Conservation (phyloP, 2,329 filamentous ascomycete genomes). For the Lecanicillium sp. region DNA sequence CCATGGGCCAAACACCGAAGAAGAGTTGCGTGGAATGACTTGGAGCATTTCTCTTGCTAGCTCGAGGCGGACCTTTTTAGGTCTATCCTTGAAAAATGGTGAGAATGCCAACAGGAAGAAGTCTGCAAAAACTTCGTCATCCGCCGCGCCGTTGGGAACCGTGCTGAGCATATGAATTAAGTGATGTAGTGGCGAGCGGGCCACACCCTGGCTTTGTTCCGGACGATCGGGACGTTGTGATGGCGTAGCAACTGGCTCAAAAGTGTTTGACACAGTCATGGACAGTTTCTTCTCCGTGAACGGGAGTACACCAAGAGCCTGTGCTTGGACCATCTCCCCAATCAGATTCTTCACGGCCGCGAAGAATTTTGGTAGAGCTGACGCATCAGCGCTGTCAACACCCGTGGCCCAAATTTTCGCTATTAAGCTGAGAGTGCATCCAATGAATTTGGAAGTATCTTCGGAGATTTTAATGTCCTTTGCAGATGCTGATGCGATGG, state of each 20-base stretch:
- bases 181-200: conserved; percentile 57
- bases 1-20: conserved; percentile 44
- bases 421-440: conserved; percentile 61
- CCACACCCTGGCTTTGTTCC: conserved; percentile 40
- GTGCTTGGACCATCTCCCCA: conserved; percentile 31
- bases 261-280: conserved; percentile 44
- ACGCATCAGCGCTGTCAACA: conserved; percentile 33
- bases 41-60: conserved; percentile 45
- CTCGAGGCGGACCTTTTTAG: conserved; percentile 33
- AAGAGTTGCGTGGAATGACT: conserved; percentile 34
- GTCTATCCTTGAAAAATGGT: conserved; percentile 50
- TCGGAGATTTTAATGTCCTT: conserved; percentile 87
- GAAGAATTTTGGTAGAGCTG: conserved; percentile 42
- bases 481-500: conserved; percentile 58
- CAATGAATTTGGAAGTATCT: conserved; percentile 75
- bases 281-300: conserved; percentile 56
- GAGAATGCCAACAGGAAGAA: conserved; percentile 45
- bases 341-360: conserved; percentile 45
- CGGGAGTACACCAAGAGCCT: conserved; percentile 47
- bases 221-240: conserved; percentile 50
- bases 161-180: conserved; percentile 55
- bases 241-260: conserved; percentile 59
- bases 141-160: conserved; percentile 36
- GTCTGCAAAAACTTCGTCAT: conserved; percentile 36
- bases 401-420: conserved; percentile 55